Evolutionary conservation across 176 grass and related monocot genomes (phyloP).

Genomic region (Bonia amplexicaulis): DNA sequence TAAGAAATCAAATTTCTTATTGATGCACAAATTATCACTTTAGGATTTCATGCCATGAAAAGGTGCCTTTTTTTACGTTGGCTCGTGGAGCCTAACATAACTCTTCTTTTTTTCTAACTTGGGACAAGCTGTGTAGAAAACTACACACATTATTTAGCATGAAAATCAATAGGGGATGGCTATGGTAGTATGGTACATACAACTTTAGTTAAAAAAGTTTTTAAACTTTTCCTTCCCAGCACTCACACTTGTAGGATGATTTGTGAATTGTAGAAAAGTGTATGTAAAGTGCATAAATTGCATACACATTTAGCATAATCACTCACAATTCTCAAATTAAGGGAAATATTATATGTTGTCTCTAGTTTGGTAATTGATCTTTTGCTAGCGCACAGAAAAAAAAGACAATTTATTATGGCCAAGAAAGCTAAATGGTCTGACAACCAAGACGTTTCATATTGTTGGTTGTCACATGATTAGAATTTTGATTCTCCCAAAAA

Average conservation of each 20-base stretch:
- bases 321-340: not conserved
- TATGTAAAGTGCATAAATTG: not conserved
- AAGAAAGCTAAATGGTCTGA: not conserved
- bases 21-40: not conserved
- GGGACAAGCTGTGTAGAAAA: too few relatives aligned
- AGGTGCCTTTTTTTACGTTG: too few relatives aligned
- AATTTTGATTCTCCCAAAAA: not conserved
- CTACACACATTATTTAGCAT: not conserved
- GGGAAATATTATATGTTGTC: not conserved
- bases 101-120: too few relatives aligned
- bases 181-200: not conserved
- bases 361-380: not conserved
- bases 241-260: not conserved
- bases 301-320: too few relatives aligned
- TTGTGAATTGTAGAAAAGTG: not conserved
- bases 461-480: not conserved
- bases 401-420: not conserved
- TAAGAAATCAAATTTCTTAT: conserved; percentile 40
- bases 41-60: too few relatives aligned
- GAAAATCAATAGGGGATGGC: not conserved
- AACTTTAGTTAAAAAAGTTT: not conserved
- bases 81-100: too few relatives aligned
- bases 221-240: not conserved
- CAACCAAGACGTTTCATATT: not conserved
- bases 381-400: not conserved